phyloP scores from a whole-genome alignment of 495 filamentous ascomycete genomes.

The Glutinoglossum americanum region DNA sequence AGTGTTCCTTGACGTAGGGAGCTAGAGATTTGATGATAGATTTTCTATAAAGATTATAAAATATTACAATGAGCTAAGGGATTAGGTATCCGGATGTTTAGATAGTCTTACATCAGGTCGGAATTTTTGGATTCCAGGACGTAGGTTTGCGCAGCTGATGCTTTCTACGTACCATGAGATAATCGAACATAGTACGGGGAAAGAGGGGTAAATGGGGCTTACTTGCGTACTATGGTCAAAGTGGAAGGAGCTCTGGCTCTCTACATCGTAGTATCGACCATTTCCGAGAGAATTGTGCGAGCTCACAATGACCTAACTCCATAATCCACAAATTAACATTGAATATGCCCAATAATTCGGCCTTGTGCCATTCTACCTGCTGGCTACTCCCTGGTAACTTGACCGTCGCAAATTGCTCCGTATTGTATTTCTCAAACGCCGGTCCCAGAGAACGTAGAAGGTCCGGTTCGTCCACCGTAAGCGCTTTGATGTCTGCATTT shows the following conservation, averaged over 20 bases:
- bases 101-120: conserved; percentile 46
- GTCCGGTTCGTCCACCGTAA: conserved; percentile 48
- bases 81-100: not conserved
- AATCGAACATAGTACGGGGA: not conserved
- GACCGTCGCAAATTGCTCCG: conserved; percentile 70
- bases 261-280: conserved; percentile 73
- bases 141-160: conserved; percentile 59
- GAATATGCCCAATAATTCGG: not conserved
- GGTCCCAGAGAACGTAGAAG: conserved; percentile 49
- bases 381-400: conserved; percentile 76
- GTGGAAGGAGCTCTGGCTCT: conserved; percentile 62
- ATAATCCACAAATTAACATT: not conserved
- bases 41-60: conserved; percentile 26
- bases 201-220: conserved; percentile 1
- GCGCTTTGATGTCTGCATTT: conserved; percentile 59
- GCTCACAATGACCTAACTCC: conserved; percentile 57
- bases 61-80: conserved; percentile 5
- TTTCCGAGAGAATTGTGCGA: conserved; percentile 57
- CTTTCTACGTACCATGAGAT: conserved; percentile 32
- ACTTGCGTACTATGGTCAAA: conserved; percentile 75
- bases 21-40: conserved; percentile 61
- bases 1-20: conserved; percentile 75
- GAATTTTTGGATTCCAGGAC: conserved; percentile 57
- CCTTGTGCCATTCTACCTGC: conserved; percentile 25
- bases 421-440: conserved; percentile 88